Percentiles rank a stretch among this genome's conserved stretches.
Evolutionary conservation across 2,329 filamentous ascomycete genomes (phyloP).

Genomic region (Penicillium freii): DNA sequence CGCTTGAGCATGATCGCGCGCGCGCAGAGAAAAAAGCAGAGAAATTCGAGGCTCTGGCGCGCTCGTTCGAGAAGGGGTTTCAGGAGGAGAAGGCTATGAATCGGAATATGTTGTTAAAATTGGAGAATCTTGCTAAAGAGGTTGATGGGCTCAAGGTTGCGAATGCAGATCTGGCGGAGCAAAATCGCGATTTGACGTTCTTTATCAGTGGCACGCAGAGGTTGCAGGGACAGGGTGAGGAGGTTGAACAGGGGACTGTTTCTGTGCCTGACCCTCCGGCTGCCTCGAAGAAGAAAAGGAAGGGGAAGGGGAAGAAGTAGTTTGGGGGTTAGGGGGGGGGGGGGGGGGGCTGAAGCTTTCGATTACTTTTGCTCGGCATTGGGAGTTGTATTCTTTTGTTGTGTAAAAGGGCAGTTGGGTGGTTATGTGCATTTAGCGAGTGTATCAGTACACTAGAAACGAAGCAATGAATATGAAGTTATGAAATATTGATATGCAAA

Average conservation of each 20-base stretch:
- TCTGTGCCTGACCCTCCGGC: slow-evolving; percentile 59
- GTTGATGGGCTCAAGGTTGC: slow-evolving; percentile 57
- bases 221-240: slow-evolving; percentile 68
- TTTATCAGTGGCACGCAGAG: slow-evolving; percentile 84
- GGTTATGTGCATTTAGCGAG: neutral
- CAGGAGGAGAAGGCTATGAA: slow-evolving; percentile 85
- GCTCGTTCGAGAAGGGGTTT: slow-evolving; percentile 70
- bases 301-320: slow-evolving; percentile 26
- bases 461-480: neutral
- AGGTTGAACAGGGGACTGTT: slow-evolving; percentile 71
- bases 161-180: slow-evolving; percentile 73
- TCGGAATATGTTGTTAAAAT: slow-evolving; percentile 73
- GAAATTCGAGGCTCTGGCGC: slow-evolving; percentile 72
- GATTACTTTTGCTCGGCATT: neutral
- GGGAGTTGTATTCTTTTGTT: neutral
- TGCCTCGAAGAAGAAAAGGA: slow-evolving; percentile 46
- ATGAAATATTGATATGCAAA: neutral
- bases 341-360: neutral
- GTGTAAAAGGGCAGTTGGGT: neutral
- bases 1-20: slow-evolving; percentile 69
- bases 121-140: slow-evolving; percentile 65
- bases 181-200: slow-evolving; percentile 83
- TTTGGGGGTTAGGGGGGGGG: neutral
- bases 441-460: neutral
- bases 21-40: slow-evolving; percentile 66